Base-by-base conservation (phyloP, 192 early-diverging fungal species). In the Chytriomyces hyalinus region DNA sequence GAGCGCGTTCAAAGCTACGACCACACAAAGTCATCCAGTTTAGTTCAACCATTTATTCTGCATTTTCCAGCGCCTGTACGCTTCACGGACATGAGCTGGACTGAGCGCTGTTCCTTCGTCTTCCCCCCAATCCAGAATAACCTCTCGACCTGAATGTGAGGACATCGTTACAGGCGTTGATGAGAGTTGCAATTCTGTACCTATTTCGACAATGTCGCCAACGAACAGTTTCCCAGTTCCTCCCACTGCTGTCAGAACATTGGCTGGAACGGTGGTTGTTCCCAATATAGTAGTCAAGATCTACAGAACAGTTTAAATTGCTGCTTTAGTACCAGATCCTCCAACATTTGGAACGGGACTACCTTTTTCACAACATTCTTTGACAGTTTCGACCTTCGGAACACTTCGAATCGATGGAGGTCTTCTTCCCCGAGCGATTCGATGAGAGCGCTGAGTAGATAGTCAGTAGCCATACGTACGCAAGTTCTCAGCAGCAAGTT, bases 151-250 rank as follows among this genome's bases (percentile, higher is more conserved):
- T 73, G 57, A 22, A 13, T 45, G n/a, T 10, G 13, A n/a, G 24
- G 17, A 36, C 36, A 36, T 36, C 36, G 0, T 51, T 70, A 51
- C 1, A 22, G 17, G 57, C 15, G 22, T 3, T 70, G 4, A n/a
- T n/a, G 13, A 70, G 11, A 15, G 47, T 20, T 70, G n/a, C 3
- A n/a, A 70, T 48, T n/a, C 17, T 46, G 9, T n/a, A 73, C 70
- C 93, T 63, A 88, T 86, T 79, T 95, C 94, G 6, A 96, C 87
- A 65, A 96, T 92, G 76, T 96, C 93, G 48, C 94, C 94, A 9
- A 96, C 89, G 85, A 93, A 96, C 15, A 96, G 91, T 73, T 96
- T 96, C 44, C 90, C 84, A 63, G 93, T 93, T n/a, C 93, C 94
- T 48, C 92, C 93, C 1, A 95, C 85, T 3, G 93, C 93, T 84